Evolutionary conservation across 768 basidiomycete genomes (phyloP), one percentile per base, ranked within the genome.

Genomic region (Agaricus blazei): DNA sequence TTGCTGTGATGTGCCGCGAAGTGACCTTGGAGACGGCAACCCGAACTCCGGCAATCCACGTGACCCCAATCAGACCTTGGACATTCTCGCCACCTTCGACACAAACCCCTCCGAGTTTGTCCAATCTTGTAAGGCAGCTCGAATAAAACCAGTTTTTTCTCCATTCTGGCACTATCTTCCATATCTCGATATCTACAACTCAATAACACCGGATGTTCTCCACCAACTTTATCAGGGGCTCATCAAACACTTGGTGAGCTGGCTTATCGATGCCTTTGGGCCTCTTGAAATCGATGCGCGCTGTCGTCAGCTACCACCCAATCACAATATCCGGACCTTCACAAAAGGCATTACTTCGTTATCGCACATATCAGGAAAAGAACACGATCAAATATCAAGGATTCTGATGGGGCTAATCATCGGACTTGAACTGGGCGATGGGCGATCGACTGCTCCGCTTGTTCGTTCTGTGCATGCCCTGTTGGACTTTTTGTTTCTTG

Each of bases 141-240:
- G 2, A 26, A 45, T 45, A 23, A 45, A 45, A 23, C 44, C 44
- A 0, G 19, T 45, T 2, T 27, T 24, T 11, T 23, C 23, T 2
- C 44, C 44, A 2, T 45, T 45, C 3, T 45, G 44, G 44, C 23
- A 27, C 1, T 4, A 26, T 9, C 44, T 45, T 9, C 44, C 44
- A 1, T 34, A 29, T n/a, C 48, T 62, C 45, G 57, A 80, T 59
- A 79, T 81, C 38, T 76, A 73, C 59, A 24, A 41, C 0, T 67
- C 66, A 6, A 67, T 82, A 40, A 75, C 75, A 0, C 77, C 80
- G 0, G 75, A 81, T 58, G 56, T 78, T 26, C 70, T 82, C 1
- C 78, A 65, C n/a, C 47, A 48, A 31, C 47, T 48, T 12, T 48
- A 48, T 31, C 47, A 48, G 29, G 47, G 47, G 0, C 56, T 78